A percentile compares a stretch with the other conserved stretches of the same genome.
Conservation (phyloP, 352 stramenopile species). For the Globisporangium polare region DNA sequence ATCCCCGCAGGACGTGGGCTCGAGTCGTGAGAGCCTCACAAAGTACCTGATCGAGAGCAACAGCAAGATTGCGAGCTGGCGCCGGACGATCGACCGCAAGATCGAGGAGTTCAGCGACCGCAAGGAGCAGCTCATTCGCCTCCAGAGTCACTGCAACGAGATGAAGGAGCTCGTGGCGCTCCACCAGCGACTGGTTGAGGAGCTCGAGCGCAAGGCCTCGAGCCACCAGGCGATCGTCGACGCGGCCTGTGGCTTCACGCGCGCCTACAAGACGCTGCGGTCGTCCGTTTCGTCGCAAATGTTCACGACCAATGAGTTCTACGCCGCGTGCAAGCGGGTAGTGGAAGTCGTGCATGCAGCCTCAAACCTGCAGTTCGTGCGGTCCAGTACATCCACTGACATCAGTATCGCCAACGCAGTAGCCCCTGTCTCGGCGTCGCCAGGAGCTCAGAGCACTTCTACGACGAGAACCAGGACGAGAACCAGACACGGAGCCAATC, state of each 20-base stretch:
- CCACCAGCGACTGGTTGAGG: slow-evolving; percentile 37
- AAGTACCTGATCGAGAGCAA: slow-evolving; percentile 44
- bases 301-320: slow-evolving; percentile 36
- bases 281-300: slow-evolving; percentile 30
- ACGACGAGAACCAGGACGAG: background rate
- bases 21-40: slow-evolving; percentile 12
- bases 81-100: slow-evolving; percentile 39
- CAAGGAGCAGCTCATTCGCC: slow-evolving; percentile 36
- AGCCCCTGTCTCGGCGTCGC: background rate
- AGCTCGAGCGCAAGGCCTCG: slow-evolving; percentile 35
- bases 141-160: slow-evolving; percentile 38
- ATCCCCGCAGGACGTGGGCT: slow-evolving; percentile 11
- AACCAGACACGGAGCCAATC: background rate
- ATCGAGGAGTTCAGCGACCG: slow-evolving; percentile 36
- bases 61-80: slow-evolving; percentile 42
- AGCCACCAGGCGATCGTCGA: slow-evolving; percentile 36
- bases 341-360: slow-evolving; percentile 33
- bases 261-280: slow-evolving; percentile 33
- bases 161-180: slow-evolving; percentile 45
- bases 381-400: slow-evolving; percentile 11
- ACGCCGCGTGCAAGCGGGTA: slow-evolving; percentile 34
- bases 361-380: slow-evolving; percentile 1
- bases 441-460: background rate
- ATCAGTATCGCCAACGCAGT: slow-evolving; percentile 1
- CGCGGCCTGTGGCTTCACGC: slow-evolving; percentile 34